Evolutionary conservation across 805 yeast species (phyloP).

Genomic region (Yarrowia sp.): DNA sequence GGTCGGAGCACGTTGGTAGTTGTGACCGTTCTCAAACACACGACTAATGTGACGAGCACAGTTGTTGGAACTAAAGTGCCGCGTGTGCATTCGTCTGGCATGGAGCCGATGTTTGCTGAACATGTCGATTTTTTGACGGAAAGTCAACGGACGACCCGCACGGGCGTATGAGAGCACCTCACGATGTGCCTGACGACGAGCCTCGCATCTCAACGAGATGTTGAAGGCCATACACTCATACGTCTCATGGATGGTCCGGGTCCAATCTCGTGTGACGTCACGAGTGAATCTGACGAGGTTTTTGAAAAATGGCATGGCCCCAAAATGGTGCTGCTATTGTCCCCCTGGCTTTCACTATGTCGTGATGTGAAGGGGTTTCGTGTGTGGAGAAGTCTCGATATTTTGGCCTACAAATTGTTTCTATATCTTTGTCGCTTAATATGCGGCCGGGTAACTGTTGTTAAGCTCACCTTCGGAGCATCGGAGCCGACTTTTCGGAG

Average conservation of each 20-base stretch:
- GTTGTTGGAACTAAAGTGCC: slow-evolving; percentile 11
- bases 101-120: slow-evolving; percentile 1
- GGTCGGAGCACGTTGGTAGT: slow-evolving; percentile 2
- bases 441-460: slow-evolving; percentile 21
- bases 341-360: background rate
- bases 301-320: slow-evolving; percentile 21
- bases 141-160: slow-evolving; percentile 3
- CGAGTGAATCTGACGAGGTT: slow-evolving; percentile 1
- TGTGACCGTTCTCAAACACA: slow-evolving; percentile 4
- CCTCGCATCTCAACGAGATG: slow-evolving; percentile 1
- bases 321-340: background rate
- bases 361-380: background rate
- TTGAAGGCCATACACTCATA: background rate
- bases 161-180: background rate
- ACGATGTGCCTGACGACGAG: slow-evolving; percentile 2
- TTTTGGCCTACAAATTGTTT: background rate
- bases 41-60: background rate
- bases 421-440: background rate
- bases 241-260: slow-evolving; percentile 15
- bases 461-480: background rate
- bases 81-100: background rate
- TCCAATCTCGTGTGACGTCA: background rate
- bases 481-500: background rate
- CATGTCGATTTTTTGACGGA: slow-evolving; percentile 6
- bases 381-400: too few relatives aligned